Evolutionary conservation across 1,139 yeast genomes (phyloP).

Genomic region (Scheffersomyces insectosa): DNA sequence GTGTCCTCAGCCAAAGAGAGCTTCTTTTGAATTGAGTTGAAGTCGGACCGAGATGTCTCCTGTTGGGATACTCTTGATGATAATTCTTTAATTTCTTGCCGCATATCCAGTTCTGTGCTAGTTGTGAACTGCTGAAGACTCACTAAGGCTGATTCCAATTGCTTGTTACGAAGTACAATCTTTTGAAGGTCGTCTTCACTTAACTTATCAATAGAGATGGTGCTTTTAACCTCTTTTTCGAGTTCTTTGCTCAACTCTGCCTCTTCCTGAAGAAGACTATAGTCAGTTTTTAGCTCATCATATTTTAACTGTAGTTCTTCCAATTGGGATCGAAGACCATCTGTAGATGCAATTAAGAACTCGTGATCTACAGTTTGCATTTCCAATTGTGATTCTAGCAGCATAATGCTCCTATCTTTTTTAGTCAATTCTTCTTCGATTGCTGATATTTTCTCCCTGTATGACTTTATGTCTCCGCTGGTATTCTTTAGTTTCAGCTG

Average conservation of each 20-base stretch:
- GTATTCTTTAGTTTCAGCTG: slow-evolving; percentile 40
- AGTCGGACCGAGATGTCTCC: slow-evolving; percentile 13
- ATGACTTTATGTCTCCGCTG: slow-evolving; percentile 27
- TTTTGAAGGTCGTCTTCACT: slow-evolving; percentile 17
- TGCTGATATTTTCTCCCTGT: slow-evolving; percentile 19
- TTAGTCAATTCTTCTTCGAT: slow-evolving; percentile 14
- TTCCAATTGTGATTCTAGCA: slow-evolving; percentile 49
- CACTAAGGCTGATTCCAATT: slow-evolving; percentile 39
- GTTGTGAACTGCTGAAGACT: slow-evolving; percentile 38
- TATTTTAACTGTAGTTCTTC: slow-evolving; percentile 34
- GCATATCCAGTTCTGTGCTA: slow-evolving; percentile 23
- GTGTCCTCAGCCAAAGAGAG: slow-evolving; percentile 39
- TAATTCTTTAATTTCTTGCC: slow-evolving; percentile 24
- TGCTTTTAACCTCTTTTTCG: slow-evolving; percentile 33
- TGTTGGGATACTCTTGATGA: slow-evolving; percentile 17
- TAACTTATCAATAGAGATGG: slow-evolving; percentile 12
- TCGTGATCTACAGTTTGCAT: slow-evolving; percentile 55
- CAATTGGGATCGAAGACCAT: slow-evolving; percentile 29
- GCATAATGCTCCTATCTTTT: neutral
- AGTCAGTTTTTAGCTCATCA: slow-evolving; percentile 40
- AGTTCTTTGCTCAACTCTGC: slow-evolving; percentile 41
- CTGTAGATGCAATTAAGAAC: slow-evolving; percentile 45
- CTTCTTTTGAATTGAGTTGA: slow-evolving; percentile 24
- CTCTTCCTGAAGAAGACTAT: slow-evolving; percentile 48
- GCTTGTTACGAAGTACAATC: slow-evolving; percentile 29